Conservation (phyloP, 1,139 yeast genomes). For the Wickerhamiella infanticola region DNA sequence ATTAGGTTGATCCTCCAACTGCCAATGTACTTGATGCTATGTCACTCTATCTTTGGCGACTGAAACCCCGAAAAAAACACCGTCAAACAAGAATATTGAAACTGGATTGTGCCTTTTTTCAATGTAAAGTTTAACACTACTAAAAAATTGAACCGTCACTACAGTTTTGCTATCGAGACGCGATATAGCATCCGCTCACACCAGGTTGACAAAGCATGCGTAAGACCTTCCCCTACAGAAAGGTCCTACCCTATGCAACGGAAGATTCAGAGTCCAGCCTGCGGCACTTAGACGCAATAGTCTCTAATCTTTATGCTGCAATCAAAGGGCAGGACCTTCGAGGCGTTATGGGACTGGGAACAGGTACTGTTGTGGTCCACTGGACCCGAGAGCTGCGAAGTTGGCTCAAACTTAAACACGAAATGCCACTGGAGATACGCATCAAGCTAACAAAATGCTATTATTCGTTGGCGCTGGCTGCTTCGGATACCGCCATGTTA, state of each 20-base stretch:
- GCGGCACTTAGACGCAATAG: slow-evolving; percentile 60
- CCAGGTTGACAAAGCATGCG: background rate
- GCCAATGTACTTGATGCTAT: too few species aligned
- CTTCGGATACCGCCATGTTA: slow-evolving; percentile 57
- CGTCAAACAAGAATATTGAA: too few species aligned
- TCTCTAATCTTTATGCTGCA: slow-evolving; percentile 63
- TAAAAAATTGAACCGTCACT: too few species aligned
- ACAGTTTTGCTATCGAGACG: too few species aligned
- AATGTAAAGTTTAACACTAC: too few species aligned
- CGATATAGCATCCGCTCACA: too few species aligned
- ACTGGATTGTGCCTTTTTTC: too few species aligned
- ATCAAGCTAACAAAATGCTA: slow-evolving; percentile 53
- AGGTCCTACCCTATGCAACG: slow-evolving; percentile 58
- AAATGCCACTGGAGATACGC: slow-evolving; percentile 55
- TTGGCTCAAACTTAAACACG: slow-evolving; percentile 69
- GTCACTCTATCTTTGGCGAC: too few species aligned
- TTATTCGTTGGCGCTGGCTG: slow-evolving; percentile 54
- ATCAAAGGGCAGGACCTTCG: slow-evolving; percentile 60
- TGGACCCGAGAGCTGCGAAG: slow-evolving; percentile 83
- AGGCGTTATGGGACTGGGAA: slow-evolving; percentile 55
- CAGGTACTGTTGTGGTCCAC: slow-evolving; percentile 58
- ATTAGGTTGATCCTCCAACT: too few species aligned
- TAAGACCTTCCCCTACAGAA: slow-evolving; percentile 34
- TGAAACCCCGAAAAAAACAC: too few species aligned
- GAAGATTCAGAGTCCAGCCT: slow-evolving; percentile 61